Percentiles rank a stretch among this genome's conserved stretches.
Conservation (phyloP, 2,329 filamentous ascomycete species). For the Trichoderma brevicompactum region DNA sequence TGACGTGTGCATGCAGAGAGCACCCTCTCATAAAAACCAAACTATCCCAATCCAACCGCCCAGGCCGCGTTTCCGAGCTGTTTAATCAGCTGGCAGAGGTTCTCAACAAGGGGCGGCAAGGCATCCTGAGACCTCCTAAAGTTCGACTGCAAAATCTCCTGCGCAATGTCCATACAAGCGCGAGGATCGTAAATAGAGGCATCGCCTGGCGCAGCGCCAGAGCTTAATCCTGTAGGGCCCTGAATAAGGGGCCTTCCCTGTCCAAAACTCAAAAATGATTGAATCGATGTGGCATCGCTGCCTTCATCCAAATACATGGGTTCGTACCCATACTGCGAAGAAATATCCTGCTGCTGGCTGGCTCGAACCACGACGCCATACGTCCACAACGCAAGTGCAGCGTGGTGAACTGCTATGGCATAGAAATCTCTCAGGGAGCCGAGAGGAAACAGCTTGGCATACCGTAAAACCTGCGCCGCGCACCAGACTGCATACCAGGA, state of each 20-base stretch:
- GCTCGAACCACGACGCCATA: constrained; percentile 64
- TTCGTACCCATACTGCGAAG: constrained; percentile 43
- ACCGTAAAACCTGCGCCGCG: constrained; percentile 68
- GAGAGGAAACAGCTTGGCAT: constrained; percentile 58
- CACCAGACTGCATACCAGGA: constrained; percentile 68
- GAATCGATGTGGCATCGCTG: constrained; percentile 55
- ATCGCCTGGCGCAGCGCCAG: constrained; percentile 37
- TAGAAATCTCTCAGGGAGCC: constrained; percentile 66
- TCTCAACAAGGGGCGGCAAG: constrained; percentile 67
- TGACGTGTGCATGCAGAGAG: not conserved
- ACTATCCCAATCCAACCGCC: constrained; percentile 42
- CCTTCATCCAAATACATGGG: constrained; percentile 58
- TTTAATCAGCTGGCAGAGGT: constrained; percentile 65
- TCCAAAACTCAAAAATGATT: constrained; percentile 61
- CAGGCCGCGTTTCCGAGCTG: constrained; percentile 60
- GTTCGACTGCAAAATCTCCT: constrained; percentile 60
- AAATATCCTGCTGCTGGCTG: constrained; percentile 39
- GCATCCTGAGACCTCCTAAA: constrained; percentile 49
- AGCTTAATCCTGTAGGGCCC: constrained; percentile 37
- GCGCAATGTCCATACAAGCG: constrained; percentile 61
- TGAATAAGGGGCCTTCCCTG: constrained; percentile 59
- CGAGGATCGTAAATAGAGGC: constrained; percentile 59
- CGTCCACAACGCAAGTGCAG: constrained; percentile 69
- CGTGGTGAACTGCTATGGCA: constrained; percentile 71
- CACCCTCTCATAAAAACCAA: not conserved